Conservation (phyloP, 441 rosid genomes). For the Iberis amara region DNA sequence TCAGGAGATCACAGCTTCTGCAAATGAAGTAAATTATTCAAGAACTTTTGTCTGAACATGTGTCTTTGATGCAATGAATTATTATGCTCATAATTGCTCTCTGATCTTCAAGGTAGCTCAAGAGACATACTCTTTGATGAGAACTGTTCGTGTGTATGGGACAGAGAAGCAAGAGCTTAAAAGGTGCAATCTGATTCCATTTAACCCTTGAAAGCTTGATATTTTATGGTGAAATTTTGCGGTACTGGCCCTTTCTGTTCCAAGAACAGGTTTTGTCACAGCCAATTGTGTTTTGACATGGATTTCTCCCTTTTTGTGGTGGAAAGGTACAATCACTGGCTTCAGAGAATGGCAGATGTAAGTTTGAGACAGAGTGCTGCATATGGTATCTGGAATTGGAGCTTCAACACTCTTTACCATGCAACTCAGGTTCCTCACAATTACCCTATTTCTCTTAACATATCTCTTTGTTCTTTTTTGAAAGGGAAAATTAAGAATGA, state of each 20-base stretch:
- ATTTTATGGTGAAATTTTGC: slow-evolving; percentile 8
- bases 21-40: slow-evolving; percentile 61
- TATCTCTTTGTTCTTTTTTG: slow-evolving; percentile 8
- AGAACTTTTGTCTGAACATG: slow-evolving; percentile 3
- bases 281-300: slow-evolving; percentile 17
- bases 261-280: slow-evolving; percentile 20
- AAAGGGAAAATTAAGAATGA: slow-evolving; percentile 18
- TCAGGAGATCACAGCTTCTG: slow-evolving; percentile 88
- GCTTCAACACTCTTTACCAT: slow-evolving; percentile 86
- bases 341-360: slow-evolving; percentile 70
- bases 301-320: slow-evolving; percentile 24
- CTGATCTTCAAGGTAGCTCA: slow-evolving; percentile 68
- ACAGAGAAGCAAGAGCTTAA: slow-evolving; percentile 72
- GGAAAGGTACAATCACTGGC: slow-evolving; percentile 72
- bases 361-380: slow-evolving; percentile 96
- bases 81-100: slow-evolving; percentile 1
- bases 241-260: not conserved
- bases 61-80: slow-evolving; percentile 22
- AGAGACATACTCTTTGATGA: slow-evolving; percentile 92
- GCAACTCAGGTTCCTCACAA: slow-evolving; percentile 70
- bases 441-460: slow-evolving; percentile 13
- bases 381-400: slow-evolving; percentile 84
- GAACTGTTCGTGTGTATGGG: slow-evolving; percentile 94
- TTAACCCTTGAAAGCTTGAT: slow-evolving; percentile 1
- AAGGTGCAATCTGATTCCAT: slow-evolving; percentile 39